phyloP scores from a whole-genome alignment of 495 filamentous ascomycete genomes.

The Neurospora pannonica region DNA sequence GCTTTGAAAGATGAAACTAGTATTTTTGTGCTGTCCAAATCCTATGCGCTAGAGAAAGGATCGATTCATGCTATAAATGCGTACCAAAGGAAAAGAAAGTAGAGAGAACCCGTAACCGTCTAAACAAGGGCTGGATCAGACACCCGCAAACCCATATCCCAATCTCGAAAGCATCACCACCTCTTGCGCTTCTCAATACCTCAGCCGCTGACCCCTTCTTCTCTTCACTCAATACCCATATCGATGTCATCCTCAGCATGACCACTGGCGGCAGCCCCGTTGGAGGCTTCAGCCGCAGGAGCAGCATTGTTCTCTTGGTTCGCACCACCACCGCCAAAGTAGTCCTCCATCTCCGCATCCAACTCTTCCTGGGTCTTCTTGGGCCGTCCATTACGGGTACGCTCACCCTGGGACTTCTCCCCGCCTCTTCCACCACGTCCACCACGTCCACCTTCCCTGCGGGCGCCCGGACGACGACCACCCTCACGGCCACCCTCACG shows the following conservation, averaged over 20 bases:
- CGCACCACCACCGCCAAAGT: conserved; percentile 52
- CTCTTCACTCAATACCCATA: conserved; percentile 8
- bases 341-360: conserved; percentile 93
- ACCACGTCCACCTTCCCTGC: conserved; percentile 31
- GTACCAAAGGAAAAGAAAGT: not conserved
- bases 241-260: conserved; percentile 10
- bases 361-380: conserved; percentile 89
- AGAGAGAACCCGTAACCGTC: not conserved
- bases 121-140: not conserved
- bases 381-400: conserved; percentile 46
- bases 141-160: conserved; percentile 1
- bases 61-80: not conserved
- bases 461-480: conserved; percentile 44
- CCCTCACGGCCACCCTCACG: conserved; percentile 32
- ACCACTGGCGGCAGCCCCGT: not conserved
- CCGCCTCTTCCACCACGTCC: conserved; percentile 35
- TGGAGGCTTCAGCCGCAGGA: conserved; percentile 7
- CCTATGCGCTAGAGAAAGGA: not conserved
- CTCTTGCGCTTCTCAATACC: not conserved
- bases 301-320: conserved; percentile 11
- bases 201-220: not conserved
- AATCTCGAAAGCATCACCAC: not conserved
- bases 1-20: not conserved
- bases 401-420: conserved; percentile 24
- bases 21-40: not conserved